Evolutionary conservation across 441 rosid species (phyloP).

Genomic region (Arabidopsis lyrata): DNA sequence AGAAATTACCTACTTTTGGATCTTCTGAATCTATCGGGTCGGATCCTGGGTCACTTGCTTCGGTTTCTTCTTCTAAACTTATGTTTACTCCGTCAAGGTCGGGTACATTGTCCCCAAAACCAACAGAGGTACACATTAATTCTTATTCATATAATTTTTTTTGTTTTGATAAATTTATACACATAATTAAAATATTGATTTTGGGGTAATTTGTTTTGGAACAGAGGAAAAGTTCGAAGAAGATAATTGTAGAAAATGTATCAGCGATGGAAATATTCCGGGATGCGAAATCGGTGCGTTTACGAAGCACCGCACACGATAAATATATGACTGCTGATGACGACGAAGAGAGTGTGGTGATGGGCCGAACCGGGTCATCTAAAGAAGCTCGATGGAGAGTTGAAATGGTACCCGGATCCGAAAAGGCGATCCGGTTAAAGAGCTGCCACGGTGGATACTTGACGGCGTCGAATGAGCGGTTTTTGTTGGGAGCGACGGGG

Average conservation of each 20-base stretch:
- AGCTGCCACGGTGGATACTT: constrained; percentile 68
- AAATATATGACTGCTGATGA: constrained; percentile 63
- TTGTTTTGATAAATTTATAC: background rate
- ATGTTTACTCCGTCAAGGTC: constrained; percentile 50
- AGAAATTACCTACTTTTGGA: constrained; percentile 3
- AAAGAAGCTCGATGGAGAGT: constrained; percentile 63
- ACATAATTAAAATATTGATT: background rate
- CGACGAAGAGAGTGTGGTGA: constrained; percentile 61
- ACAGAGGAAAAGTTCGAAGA: constrained; percentile 34
- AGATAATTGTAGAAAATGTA: background rate
- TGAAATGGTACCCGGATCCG: constrained; percentile 56
- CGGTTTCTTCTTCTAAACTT: constrained; percentile 48
- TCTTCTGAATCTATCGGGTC: constrained; percentile 34
- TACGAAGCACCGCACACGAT: constrained; percentile 56
- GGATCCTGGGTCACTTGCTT: constrained; percentile 36
- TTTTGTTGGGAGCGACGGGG: constrained; percentile 84
- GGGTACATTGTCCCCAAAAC: constrained; percentile 44
- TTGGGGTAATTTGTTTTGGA: background rate
- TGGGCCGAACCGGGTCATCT: constrained; percentile 59
- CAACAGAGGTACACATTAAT: constrained; percentile 33
- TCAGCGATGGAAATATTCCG: constrained; percentile 58
- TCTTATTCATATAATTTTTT: background rate
- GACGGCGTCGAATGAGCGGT: constrained; percentile 79
- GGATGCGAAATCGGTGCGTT: constrained; percentile 64
- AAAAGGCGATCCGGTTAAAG: constrained; percentile 60